Evolutionary conservation across 495 filamentous ascomycete genomes (phyloP), one percentile per base, ranked within the genome.

Genomic region (Xylaria acuta): DNA sequence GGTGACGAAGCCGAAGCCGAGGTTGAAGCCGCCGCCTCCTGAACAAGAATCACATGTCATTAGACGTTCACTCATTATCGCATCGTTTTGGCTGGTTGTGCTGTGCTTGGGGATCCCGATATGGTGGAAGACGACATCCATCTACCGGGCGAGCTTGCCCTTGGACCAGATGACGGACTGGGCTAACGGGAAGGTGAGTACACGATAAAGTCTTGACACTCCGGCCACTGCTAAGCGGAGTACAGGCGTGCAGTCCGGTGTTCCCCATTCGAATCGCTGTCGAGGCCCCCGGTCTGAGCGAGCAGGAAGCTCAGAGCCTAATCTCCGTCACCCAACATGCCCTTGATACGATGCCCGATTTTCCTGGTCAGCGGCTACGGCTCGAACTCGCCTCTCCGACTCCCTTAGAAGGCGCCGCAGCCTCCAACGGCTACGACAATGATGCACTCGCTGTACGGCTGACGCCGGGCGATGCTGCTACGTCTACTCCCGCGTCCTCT

Each of bases 71-170:
- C 85, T 82, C 67, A 92, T 98, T 58, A 91, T 99, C 75, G 80
- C 92, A 64, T 94, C 96, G 7, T 98, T 98, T 77, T 98, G 96
- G 97, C 84, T 88, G 25, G 90, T 97, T 20, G 93, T 97, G 16
- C 78, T 97, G 32, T 88, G 92, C 41, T 84, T 98, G 22, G 97
- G 96, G 22, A 82, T 98, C 72, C 96, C 96, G 74, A 91, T 97
- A 90, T 99, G 96, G 96, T 94, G 93, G 90, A 90, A 90, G 79
- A 98, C 96, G n/a, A 98, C 97, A 1, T 91, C 93, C 0, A 96
- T 98, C 75, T 94, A 98, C 83, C 89, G 96, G 54, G 94, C 96
- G 2, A 87, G 89, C 47, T 83, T 99, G 75, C 96, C 96, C 47
- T 80, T 98, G 76, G 86, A 90, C 75, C 88, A 92, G 71, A 99